Evolutionary conservation across 2,329 filamentous ascomycete species (phyloP).

Genomic region (Aspergillus brasiliensis): DNA sequence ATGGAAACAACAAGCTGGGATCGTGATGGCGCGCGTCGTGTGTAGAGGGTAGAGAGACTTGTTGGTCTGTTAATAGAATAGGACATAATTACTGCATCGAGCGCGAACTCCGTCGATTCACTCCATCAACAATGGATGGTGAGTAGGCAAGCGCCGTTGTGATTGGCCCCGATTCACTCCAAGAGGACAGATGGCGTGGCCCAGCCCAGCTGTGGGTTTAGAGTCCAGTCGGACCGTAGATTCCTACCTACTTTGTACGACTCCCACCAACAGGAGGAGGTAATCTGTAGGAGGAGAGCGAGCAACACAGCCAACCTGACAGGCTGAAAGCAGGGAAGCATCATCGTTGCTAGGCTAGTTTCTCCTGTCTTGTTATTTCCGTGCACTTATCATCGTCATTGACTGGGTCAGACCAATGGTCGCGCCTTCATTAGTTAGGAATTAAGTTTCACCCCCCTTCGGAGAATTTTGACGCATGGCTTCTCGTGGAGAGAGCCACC

Average conservation of each 20-base stretch:
- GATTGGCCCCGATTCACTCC: neutral
- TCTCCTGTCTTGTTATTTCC: too few relatives aligned
- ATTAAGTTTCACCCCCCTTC: neutral
- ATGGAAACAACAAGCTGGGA: neutral
- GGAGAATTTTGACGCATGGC: constrained; percentile 5
- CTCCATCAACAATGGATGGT: neutral
- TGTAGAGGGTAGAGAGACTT: too few relatives aligned
- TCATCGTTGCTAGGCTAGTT: neutral
- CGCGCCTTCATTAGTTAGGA: neutral
- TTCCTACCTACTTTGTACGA: neutral
- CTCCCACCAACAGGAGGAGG: neutral
- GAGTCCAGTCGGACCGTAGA: neutral
- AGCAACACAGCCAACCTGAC: neutral
- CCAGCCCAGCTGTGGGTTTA: neutral
- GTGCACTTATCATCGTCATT: too few relatives aligned
- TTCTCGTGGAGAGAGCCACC: neutral
- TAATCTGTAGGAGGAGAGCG: too few relatives aligned
- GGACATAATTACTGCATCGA: neutral
- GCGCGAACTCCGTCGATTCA: neutral
- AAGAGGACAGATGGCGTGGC: neutral
- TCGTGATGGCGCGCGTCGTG: neutral
- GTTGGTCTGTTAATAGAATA: neutral
- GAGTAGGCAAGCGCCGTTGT: neutral
- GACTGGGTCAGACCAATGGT: neutral
- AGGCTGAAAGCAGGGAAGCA: neutral